Base-by-base conservation (phyloP, 2,329 filamentous ascomycete genomes). In the Aspergillus bombycis region DNA sequence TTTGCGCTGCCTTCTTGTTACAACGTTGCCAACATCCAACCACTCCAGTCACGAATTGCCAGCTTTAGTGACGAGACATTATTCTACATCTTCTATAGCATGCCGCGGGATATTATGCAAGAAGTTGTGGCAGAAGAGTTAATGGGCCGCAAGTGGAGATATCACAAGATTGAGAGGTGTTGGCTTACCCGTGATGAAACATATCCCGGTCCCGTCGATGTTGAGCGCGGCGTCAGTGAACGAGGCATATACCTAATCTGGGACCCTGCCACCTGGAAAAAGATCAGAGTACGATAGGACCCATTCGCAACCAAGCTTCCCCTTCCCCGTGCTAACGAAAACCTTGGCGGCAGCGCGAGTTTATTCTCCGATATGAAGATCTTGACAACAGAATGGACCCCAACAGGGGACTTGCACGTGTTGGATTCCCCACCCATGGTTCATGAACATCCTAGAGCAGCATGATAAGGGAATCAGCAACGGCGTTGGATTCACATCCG, bases 51-150 rank as follows among this genome's bases (percentile, higher is more conserved):
- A 55, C 86, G 87, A 63, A 85, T 89, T 67, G 77, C 81, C 4
- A 84, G 84, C 60, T 88, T 89, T 74, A 84, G 82, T 48, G 83
- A 87, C 67, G 88, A 91, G 73, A 90, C 88, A 0, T 80, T 91
- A 5, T 89, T 91, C 73, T 88, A 87, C 72, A 89, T 90, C 64
- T 91, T 91, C 81, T 91, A 90, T 77, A 88, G 86, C 66, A 85
- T 87, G 79, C 87, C 88, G 16, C 81, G 86, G 63, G 88, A 90
- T 70, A 83, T 89, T 61, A 81, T 88, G 74, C 88, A 91, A 72
- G 88, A 91, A 71, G 79, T 88, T 53, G 88, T 88, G 7, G 88
- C 88, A 9, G 82, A 84, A 62, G 88, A 90, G 72, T 77, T 91
- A 71, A 84, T 83, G 77, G 78, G 79, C 23, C 78, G 82, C 64